Base-by-base conservation (phyloP, 2,329 filamentous ascomycete species). In the Paecilomyces niveus region DNA sequence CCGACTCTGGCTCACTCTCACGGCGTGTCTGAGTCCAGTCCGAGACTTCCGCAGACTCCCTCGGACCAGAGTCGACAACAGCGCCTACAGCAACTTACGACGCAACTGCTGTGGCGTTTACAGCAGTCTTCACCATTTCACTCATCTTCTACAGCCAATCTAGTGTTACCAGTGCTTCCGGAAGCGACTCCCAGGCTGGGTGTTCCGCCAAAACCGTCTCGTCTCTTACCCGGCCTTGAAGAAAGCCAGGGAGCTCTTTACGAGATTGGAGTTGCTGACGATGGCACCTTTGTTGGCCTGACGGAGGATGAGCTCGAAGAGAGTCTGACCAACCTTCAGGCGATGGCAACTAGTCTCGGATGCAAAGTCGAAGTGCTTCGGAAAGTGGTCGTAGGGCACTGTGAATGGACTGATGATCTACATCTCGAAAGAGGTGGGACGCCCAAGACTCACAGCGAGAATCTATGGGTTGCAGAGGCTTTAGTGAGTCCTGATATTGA, bases 71-170 rank as follows among this genome's bases (percentile, higher is more conserved):
- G 86, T 29, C 86, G 91, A 24, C 91, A 96, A 72, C 86, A 92
- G 65, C 85, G 94, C 53, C 81, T 97, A 15, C 88, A 96, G 69
- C 91, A 97, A 68, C 78, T 99, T 62, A 99, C 93, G 0, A 99
- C 94, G 0, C 94, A 99, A 73, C 80, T 99, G 24, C 78, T 99
- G 6, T 99, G 94, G 94, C 84, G 94, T 54, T 75, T 99, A 58
- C 92, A 97, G 70, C 94, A 99, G 72, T 97, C 93, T 1, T 96
- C 90, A 8, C 90, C 92, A 0, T 90, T 95, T 71, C 92, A 97
- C 75, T 86, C 89, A 1, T 89, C 89, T 7, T 89, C 89, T 24
- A 88, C 88, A 3, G 86, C 85, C 29, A 87, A 90, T 59, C 79
- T 91, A 15, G 84, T 92, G 9, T 77, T 96, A 26, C 92, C 92